Percentiles rank a stretch among this genome's conserved stretches.
Conservation (phyloP, 2,329 filamentous ascomycete species). For the Fusarium praegraminearum region DNA sequence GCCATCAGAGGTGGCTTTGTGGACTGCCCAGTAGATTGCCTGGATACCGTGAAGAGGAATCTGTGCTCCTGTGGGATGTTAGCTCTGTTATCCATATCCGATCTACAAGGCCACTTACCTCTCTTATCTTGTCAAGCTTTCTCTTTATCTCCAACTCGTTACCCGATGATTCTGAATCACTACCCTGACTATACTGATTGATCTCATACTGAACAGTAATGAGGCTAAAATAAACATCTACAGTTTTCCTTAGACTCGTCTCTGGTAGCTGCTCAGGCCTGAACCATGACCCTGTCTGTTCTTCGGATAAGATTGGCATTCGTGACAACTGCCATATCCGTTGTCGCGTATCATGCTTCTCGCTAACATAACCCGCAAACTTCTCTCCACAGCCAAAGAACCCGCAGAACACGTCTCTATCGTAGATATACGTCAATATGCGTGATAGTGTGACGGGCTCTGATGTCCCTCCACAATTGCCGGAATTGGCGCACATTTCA, state of each 20-base stretch:
- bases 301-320: constrained; percentile 1
- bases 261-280: not conserved
- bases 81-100: accelerated
- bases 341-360: constrained; percentile 20
- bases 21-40: not conserved
- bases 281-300: not conserved
- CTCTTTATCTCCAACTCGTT: constrained; percentile 2
- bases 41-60: not conserved
- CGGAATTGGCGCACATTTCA: constrained; percentile 9
- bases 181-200: constrained; percentile 14
- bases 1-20: constrained; percentile 3
- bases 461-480: not conserved
- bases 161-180: not conserved
- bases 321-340: constrained; percentile 15
- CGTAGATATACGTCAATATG: constrained; percentile 17
- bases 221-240: constrained; percentile 10
- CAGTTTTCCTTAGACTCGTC: not conserved
- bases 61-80: not conserved
- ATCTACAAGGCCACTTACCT: not conserved
- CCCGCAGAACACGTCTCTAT: constrained; percentile 16
- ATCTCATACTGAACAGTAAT: constrained; percentile 19
- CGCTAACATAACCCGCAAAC: constrained; percentile 6
- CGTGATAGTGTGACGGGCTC: not conserved
- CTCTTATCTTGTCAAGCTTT: constrained; percentile 9
- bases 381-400: constrained; percentile 11